Percentiles rank a stretch among this genome's conserved stretches.
phyloP scores from a whole-genome alignment of 768 basidiomycete genomes.

The Epithele typhae region DNA sequence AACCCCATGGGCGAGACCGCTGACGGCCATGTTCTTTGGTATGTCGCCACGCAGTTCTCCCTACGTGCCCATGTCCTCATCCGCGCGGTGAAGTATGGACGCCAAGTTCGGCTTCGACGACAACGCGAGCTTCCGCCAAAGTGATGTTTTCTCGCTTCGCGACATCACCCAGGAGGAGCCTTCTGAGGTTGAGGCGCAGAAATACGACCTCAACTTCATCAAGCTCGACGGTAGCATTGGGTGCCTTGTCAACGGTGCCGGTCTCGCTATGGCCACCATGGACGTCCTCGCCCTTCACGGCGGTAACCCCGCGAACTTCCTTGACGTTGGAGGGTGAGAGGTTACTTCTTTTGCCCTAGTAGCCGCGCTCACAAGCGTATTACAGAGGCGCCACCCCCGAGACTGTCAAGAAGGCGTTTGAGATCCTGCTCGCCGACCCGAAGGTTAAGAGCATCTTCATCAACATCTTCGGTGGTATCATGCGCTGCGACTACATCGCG shows the following conservation, averaged over 20 bases:
- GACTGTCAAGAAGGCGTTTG: constrained; percentile 99
- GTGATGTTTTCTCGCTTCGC: constrained; percentile 82
- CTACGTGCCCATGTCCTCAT: neutral
- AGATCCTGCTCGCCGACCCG: constrained; percentile 84
- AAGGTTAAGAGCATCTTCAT: constrained; percentile 99
- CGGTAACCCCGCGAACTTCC: constrained; percentile 96
- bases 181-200: constrained; percentile 96
- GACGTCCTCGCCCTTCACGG: constrained; percentile 97
- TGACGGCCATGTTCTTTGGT: constrained; percentile 94
- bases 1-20: constrained; percentile 93
- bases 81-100: constrained; percentile 98
- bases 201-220: constrained; percentile 96
- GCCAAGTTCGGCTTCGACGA: constrained; percentile 99
- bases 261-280: constrained; percentile 99
- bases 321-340: constrained; percentile 91
- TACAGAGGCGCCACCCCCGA: constrained; percentile 94
- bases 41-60: constrained; percentile 28
- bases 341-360: neutral
- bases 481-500: constrained; percentile 98
- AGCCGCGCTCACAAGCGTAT: neutral
- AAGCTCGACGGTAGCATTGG: constrained; percentile 97
- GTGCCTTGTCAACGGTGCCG: constrained; percentile 97
- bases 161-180: constrained; percentile 95
- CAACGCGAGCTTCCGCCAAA: constrained; percentile 97
- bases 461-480: constrained; percentile 97